Evolutionary conservation across 2,329 filamentous ascomycete genomes (phyloP).

Genomic region (Pyrenochaeta sp.): DNA sequence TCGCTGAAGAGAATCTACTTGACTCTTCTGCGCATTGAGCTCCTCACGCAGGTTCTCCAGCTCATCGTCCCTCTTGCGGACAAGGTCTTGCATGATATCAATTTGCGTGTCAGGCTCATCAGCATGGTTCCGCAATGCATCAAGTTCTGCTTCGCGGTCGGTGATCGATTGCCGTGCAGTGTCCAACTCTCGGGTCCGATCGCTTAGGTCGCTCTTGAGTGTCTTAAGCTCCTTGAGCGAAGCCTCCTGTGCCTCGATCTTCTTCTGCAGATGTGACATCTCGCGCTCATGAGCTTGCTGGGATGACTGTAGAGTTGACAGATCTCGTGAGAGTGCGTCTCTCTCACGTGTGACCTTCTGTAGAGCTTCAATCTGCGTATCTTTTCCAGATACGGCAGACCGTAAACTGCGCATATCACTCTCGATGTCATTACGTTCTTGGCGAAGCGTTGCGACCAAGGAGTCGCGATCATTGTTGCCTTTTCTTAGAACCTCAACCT

Average conservation of each 20-base stretch:
- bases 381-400: slow-evolving; percentile 39
- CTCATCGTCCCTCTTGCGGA: slow-evolving; percentile 57
- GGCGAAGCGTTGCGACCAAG: slow-evolving; percentile 38
- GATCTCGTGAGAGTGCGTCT: slow-evolving; percentile 39
- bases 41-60: slow-evolving; percentile 63
- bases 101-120: slow-evolving; percentile 51
- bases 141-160: slow-evolving; percentile 49
- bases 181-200: slow-evolving; percentile 47
- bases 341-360: slow-evolving; percentile 46
- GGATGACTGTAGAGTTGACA: slow-evolving; percentile 38
- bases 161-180: slow-evolving; percentile 44
- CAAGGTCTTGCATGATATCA: slow-evolving; percentile 53
- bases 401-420: slow-evolving; percentile 34
- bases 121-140: slow-evolving; percentile 44
- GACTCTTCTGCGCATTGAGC: slow-evolving; percentile 40
- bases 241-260: slow-evolving; percentile 39
- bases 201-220: slow-evolving; percentile 37
- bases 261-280: slow-evolving; percentile 39
- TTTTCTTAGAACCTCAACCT: slow-evolving; percentile 40
- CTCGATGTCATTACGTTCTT: slow-evolving; percentile 34
- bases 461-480: slow-evolving; percentile 39
- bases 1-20: slow-evolving; percentile 43
- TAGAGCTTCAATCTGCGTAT: slow-evolving; percentile 46
- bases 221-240: slow-evolving; percentile 41
- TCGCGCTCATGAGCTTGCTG: slow-evolving; percentile 47